Base-by-base conservation (phyloP, 768 basidiomycete genomes). In the Hemileccinum rubropunctum region DNA sequence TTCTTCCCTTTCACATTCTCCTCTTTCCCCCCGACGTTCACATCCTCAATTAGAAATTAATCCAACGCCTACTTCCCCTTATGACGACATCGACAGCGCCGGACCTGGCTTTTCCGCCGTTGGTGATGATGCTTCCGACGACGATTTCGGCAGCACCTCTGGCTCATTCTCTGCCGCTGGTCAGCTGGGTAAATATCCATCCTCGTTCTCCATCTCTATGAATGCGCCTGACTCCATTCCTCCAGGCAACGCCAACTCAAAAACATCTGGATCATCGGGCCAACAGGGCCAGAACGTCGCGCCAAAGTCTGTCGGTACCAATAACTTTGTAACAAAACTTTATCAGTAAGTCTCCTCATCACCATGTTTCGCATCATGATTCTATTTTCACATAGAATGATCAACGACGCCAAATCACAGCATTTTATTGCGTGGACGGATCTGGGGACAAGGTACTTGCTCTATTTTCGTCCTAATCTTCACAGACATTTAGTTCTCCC, bases 261-360 rank as follows among this genome's bases (percentile, higher is more conserved):
- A 64, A 35, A 3, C 58, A 6, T 47, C 62, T 26, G 47, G 53
- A 10, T 46, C 56, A 3, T 55, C 64, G 2, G n/a, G 27, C n/a
- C 53, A 57, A 30, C 57, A 54, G 32, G 71, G 69, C n/a, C 79
- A 86, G 70, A 79, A 76, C 54, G 62, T 80, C 42, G 74, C 86
- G 20, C 80, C 81, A 51, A 90, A 88, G 63, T 79, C 86, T 14
- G 75, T 85, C 61, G 71, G 71, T 12, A 76, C 76, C 18, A 91
- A 91, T 61, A 92, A 92, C 62, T 93, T 93, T 66, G 90, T 92
- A 41, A 86, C 86, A 26, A 93, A 93, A 76, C 75, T 92, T 17
- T 92, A 91, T 69, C 86, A 89, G 86, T 88, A 58, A 65, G 86
- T 76, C 0, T 30, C 18, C n/a, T 44, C 23, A 3, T 32, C 39